Conservation (phyloP, 2,329 filamentous ascomycete genomes). For the Akanthomyces lecanii region DNA sequence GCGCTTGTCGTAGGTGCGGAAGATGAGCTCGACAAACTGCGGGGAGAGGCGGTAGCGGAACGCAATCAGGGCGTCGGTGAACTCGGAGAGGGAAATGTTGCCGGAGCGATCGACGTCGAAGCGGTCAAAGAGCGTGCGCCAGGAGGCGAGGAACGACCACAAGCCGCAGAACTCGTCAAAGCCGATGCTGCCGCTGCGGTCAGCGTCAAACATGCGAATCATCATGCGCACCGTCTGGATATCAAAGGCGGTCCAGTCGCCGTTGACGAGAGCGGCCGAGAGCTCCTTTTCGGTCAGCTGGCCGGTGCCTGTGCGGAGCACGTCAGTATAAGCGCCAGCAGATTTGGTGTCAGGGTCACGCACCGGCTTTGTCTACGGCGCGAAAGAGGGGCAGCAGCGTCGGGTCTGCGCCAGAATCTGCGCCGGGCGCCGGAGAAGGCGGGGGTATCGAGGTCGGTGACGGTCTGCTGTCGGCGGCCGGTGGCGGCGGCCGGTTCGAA, state of each 20-base stretch:
- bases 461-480: constrained; percentile 46
- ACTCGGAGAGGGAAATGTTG: constrained; percentile 81
- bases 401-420: constrained; percentile 56
- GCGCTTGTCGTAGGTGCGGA: constrained; percentile 82
- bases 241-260: constrained; percentile 93
- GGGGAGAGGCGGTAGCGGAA: constrained; percentile 90
- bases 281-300: constrained; percentile 84
- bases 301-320: constrained; percentile 56
- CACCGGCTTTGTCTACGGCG: constrained; percentile 82
- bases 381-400: constrained; percentile 80
- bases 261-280: constrained; percentile 86
- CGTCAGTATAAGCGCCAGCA: not conserved
- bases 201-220: constrained; percentile 98
- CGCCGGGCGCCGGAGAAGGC: constrained; percentile 55
- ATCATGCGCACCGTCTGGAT: constrained; percentile 95
- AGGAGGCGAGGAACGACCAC: constrained; percentile 93
- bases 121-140: constrained; percentile 90
- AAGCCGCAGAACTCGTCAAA: constrained; percentile 96
- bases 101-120: constrained; percentile 87
- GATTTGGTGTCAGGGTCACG: not conserved
- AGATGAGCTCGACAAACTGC: constrained; percentile 78
- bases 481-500: constrained; percentile 37
- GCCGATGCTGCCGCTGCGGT: constrained; percentile 82
- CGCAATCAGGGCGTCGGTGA: constrained; percentile 81
- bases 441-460: constrained; percentile 59